Evolutionary conservation across 1,139 yeast genomes (phyloP).

Genomic region (Hyphopichia buzzinii): DNA sequence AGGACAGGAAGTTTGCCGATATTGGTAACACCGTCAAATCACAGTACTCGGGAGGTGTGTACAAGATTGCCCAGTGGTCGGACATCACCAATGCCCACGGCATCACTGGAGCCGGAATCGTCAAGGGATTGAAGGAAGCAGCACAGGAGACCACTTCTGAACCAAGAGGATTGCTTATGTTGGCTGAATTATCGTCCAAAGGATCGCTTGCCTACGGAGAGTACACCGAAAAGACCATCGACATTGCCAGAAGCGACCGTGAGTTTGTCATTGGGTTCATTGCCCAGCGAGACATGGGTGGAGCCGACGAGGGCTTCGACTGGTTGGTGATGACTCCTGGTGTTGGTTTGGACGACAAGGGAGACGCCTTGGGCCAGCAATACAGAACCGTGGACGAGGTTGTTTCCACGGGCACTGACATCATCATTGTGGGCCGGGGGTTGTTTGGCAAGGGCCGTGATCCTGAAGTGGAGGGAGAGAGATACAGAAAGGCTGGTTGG

Average conservation of each 20-base stretch:
- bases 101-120: slow-evolving; percentile 93
- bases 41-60: slow-evolving; percentile 90
- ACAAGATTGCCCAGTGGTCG: slow-evolving; percentile 88
- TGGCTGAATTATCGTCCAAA: slow-evolving; percentile 91
- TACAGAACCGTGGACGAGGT: slow-evolving; percentile 91
- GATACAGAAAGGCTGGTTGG: slow-evolving; percentile 96
- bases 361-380: slow-evolving; percentile 96
- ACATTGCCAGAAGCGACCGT: slow-evolving; percentile 81
- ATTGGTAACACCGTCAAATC: slow-evolving; percentile 97
- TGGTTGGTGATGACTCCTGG: slow-evolving; percentile 99
- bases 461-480: slow-evolving; percentile 78
- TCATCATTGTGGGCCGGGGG: slow-evolving; percentile 97
- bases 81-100: slow-evolving; percentile 98
- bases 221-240: slow-evolving; percentile 82
- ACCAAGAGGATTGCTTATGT: slow-evolving; percentile 89
- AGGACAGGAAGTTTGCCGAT: slow-evolving; percentile 97
- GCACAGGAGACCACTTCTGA: slow-evolving; percentile 67
- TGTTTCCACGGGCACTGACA: slow-evolving; percentile 78
- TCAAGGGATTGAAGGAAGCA: slow-evolving; percentile 81
- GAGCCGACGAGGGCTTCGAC: slow-evolving; percentile 79
- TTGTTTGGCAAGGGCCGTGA: slow-evolving; percentile 95
- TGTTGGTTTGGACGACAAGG: slow-evolving; percentile 94
- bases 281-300: slow-evolving; percentile 89
- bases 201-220: slow-evolving; percentile 93
- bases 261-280: slow-evolving; percentile 95